A percentile compares a stretch with the other conserved stretches of the same genome.
Evolutionary conservation across 1,139 yeast species (phyloP).

Genomic region (Protomyces macrosporus): DNA sequence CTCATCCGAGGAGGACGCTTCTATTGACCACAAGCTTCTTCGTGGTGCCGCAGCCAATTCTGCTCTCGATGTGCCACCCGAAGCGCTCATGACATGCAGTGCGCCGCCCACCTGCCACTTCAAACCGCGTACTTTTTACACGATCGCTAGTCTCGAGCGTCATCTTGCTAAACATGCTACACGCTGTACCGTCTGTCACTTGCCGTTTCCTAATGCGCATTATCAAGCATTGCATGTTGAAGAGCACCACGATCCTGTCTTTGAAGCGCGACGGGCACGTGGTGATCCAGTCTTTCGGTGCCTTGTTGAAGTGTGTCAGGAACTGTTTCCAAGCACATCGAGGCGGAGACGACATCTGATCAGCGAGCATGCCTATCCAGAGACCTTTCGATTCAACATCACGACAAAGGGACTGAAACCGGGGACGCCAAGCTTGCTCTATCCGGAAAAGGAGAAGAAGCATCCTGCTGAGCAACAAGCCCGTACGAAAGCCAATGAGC

Average conservation of each 20-base stretch:
- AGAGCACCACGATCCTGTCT: constrained; percentile 53
- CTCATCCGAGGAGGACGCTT: background rate
- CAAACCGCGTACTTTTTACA: constrained; percentile 29
- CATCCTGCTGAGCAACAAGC: no score
- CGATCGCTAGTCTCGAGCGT: constrained; percentile 2
- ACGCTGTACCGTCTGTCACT: constrained; percentile 45
- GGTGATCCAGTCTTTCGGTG: constrained; percentile 37
- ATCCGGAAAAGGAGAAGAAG: background rate
- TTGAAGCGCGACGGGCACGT: constrained; percentile 39
- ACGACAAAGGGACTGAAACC: background rate
- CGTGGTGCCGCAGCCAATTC: no score
- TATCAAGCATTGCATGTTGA: constrained; percentile 48
- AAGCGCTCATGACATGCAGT: constrained; percentile 28
- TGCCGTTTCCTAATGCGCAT: constrained; percentile 43
- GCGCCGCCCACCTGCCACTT: constrained; percentile 32
- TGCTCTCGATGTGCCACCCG: background rate
- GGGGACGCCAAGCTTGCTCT: constrained; percentile 7
- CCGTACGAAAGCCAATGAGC: no score
- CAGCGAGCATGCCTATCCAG: constrained; percentile 8
- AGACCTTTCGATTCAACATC: constrained; percentile 16
- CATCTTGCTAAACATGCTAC: constrained; percentile 32
- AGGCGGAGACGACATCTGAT: constrained; percentile 5
- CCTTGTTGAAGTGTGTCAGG: background rate
- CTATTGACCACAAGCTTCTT: no score
- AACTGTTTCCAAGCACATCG: background rate